Evolutionary conservation across 768 basidiomycete species (phyloP).

Genomic region (Pilatotrama ljubarskyi): DNA sequence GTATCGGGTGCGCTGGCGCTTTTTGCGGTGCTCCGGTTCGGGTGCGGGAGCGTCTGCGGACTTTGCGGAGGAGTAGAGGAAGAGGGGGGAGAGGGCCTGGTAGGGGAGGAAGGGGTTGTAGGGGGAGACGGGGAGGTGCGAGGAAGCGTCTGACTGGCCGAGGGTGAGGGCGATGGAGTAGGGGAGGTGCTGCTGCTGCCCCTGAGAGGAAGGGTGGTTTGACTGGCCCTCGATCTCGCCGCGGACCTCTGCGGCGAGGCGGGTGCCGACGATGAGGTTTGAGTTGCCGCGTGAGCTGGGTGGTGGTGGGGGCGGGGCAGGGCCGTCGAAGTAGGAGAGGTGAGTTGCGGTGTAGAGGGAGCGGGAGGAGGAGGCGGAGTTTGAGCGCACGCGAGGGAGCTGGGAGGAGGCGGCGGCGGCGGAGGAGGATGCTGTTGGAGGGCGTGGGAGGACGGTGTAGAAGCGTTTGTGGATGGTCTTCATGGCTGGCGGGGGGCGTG

Average conservation of each 20-base stretch:
- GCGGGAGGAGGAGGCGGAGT: constrained; percentile 41
- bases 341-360: constrained; percentile 43
- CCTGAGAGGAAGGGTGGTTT: constrained; percentile 35
- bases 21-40: constrained; percentile 24
- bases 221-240: constrained; percentile 43
- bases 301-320: constrained; percentile 38
- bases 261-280: constrained; percentile 41
- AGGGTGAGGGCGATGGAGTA: constrained; percentile 48
- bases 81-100: constrained; percentile 35
- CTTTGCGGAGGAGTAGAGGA: constrained; percentile 27
- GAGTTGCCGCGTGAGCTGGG: constrained; percentile 42
- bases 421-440: constrained; percentile 24
- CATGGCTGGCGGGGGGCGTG: constrained; percentile 9
- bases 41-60: constrained; percentile 20
- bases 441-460: constrained; percentile 44
- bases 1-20: constrained; percentile 39
- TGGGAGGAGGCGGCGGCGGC: constrained; percentile 32
- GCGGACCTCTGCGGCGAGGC: constrained; percentile 47
- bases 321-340: constrained; percentile 43
- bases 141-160: constrained; percentile 37
- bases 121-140: constrained; percentile 32
- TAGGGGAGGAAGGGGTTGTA: constrained; percentile 42
- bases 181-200: constrained; percentile 35
- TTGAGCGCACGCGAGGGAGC: constrained; percentile 44
- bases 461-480: constrained; percentile 45